Conservation (phyloP, 1,139 yeast genomes). For the Lodderomyces theae region DNA sequence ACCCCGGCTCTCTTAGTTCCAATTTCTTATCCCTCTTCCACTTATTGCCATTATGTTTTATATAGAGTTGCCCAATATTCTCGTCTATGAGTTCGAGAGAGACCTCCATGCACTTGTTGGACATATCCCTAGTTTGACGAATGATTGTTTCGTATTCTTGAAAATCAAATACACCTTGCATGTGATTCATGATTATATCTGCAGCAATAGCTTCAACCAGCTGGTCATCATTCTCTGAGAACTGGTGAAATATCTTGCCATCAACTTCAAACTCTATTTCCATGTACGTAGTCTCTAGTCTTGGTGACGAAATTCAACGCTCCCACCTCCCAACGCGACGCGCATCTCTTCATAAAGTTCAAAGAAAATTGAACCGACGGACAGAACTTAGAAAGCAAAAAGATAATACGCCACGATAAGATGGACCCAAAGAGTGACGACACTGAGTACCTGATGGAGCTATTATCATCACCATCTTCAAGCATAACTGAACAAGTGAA, state of each 20-base stretch:
- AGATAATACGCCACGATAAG: conserved; percentile 19
- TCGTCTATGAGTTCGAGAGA: conserved; percentile 27
- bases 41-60: conserved; percentile 29
- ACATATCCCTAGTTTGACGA: conserved; percentile 6
- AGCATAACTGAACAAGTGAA: not conserved
- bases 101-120: conserved; percentile 13
- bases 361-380: conserved; percentile 1
- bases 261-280: conserved; percentile 10
- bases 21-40: conserved; percentile 44
- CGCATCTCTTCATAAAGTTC: not conserved
- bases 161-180: conserved; percentile 3
- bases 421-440: not conserved
- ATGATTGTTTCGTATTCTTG: conserved; percentile 2
- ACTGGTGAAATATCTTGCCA: conserved; percentile 13
- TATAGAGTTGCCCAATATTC: conserved; percentile 33
- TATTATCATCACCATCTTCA: conserved; percentile 19
- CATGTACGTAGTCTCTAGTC: conserved; percentile 4
- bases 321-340: not conserved
- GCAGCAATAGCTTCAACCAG: conserved; percentile 16
- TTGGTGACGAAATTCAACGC: no score
- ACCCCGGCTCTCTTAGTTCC: conserved; percentile 47
- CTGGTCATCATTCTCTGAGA: conserved; percentile 15
- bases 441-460: not conserved
- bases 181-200: conserved; percentile 6
- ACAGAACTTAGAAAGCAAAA: no score